Conservation (phyloP, 257 asterid species). For the Rubia yunnanensis region DNA sequence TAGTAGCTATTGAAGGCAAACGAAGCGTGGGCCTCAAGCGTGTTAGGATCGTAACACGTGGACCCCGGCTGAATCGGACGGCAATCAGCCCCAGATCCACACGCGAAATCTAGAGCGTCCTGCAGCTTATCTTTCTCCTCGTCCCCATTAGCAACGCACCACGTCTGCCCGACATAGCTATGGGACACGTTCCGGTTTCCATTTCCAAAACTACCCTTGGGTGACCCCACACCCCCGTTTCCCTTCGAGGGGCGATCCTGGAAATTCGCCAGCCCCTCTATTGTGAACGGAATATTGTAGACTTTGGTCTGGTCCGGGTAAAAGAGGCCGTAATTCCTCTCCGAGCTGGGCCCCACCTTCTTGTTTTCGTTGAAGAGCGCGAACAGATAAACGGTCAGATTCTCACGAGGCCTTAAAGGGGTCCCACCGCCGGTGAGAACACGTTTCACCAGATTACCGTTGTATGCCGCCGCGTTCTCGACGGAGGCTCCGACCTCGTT, state of each 20-base stretch:
- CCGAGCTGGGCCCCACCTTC: conserved; percentile 77
- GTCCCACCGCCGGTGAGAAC: conserved; percentile 78
- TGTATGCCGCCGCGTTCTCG: conserved; percentile 80
- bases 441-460: conserved; percentile 60
- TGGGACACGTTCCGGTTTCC: conserved; percentile 2
- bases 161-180: conserved; percentile 42
- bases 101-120: conserved; percentile 74
- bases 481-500: conserved; percentile 67
- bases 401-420: conserved; percentile 56
- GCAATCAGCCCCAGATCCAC: conserved; percentile 93
- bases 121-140: conserved; percentile 61
- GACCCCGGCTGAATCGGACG: conserved; percentile 91
- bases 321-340: conserved; percentile 82
- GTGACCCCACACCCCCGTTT: conserved; percentile 26
- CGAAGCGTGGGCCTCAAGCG: conserved; percentile 82
- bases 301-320: conserved; percentile 70
- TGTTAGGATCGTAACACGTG: conserved; percentile 88
- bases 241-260: conserved; percentile 26
- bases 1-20: conserved; percentile 86
- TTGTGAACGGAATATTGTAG: conserved; percentile 59
- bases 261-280: conserved; percentile 39
- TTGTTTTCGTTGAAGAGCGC: conserved; percentile 89
- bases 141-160: conserved; percentile 81
- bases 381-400: conserved; percentile 59
- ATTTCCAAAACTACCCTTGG: conserved; percentile 20